Evolutionary conservation across 225 moss, liverwort and hornwort species (phyloP).

Genomic region (Sphagnum tenellum): DNA sequence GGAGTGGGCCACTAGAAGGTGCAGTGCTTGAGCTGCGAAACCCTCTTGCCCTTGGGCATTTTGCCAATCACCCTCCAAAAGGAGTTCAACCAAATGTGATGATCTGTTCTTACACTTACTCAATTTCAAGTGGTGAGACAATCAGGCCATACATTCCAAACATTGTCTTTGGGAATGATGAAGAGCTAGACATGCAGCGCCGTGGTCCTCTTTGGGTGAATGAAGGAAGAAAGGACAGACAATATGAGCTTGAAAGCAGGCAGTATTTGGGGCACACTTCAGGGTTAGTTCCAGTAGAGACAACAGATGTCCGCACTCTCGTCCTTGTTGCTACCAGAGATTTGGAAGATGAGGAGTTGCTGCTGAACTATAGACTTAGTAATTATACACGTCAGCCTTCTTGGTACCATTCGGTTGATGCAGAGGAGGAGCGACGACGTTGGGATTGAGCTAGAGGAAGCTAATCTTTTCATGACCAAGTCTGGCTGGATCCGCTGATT

Average conservation of each 20-base stretch:
- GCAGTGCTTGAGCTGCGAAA: constrained; percentile 72
- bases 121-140: constrained; percentile 4
- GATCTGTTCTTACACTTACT: constrained; percentile 64
- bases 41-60: constrained; percentile 81
- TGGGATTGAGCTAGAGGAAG: constrained; percentile 54
- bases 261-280: constrained; percentile 24
- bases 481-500: too few relatives aligned
- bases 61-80: constrained; percentile 84
- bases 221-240: constrained; percentile 45
- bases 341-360: constrained; percentile 67
- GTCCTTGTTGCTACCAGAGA: constrained; percentile 72
- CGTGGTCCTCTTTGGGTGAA: constrained; percentile 82
- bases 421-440: constrained; percentile 71
- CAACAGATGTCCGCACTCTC: constrained; percentile 53
- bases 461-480: too few relatives aligned
- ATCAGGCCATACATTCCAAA: constrained; percentile 80
- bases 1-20: constrained; percentile 32
- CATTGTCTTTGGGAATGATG: constrained; percentile 57
- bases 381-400: constrained; percentile 61
- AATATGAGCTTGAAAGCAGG: constrained; percentile 11
- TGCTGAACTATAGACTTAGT: constrained; percentile 83
- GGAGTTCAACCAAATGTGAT: constrained; percentile 68
- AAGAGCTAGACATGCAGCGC: constrained; percentile 69
- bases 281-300: constrained; percentile 3
- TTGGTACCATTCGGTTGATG: constrained; percentile 85